Evolutionary conservation across 2,329 filamentous ascomycete genomes (phyloP), one percentile per base, ranked within the genome.

Genomic region (Diaporthe australafricana): DNA sequence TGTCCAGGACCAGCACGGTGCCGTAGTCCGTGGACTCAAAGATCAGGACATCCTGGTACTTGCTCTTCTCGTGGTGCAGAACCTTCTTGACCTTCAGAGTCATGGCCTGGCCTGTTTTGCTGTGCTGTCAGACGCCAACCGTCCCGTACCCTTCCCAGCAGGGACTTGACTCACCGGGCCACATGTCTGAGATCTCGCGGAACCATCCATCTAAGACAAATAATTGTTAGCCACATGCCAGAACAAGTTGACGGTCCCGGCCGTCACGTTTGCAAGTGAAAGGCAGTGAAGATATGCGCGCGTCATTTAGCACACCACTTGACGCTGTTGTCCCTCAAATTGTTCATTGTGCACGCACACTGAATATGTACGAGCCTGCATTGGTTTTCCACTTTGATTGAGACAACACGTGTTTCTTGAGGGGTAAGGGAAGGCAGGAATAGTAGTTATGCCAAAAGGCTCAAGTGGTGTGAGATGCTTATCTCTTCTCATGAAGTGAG

Each of bases 21-120:
- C 96, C 96, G 84, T 98, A 93, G 89, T 98, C 91, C 87, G 93
- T 97, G 78, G 94, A 98, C 89, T 99, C 93, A 88, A 99, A 99
- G 88, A 98, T 94, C 79, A 99, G 92, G 76, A 99, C 96, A 82
- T 99, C 96, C 87, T 99, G 96, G 88, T 98, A 99, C 88, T 97
- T 88, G 89, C 93, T 96, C 91, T 98, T 98, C 88, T 99, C 96
- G 88, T 98, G 96, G 90, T 98, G 95, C 75, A 99, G 89, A 81
- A 99, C 92, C 88, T 98, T 94, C 84, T 99, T 96, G 85, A 99
- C 96, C 86, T 94, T 95, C 82, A 98, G 92, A 78, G 94, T 98
- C 96, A 98, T 98, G 83, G 96, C 96, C 88, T 98, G 96, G 83
- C 96, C 94, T 88, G 73, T 35, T 47, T 16, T 47, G 47, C 16